These are phyloP conservation scores for Climacium dendroides DNA, from an alignment of 225 moss, liverwort and hornwort genomes.

Conservation along the genomic window DNA sequence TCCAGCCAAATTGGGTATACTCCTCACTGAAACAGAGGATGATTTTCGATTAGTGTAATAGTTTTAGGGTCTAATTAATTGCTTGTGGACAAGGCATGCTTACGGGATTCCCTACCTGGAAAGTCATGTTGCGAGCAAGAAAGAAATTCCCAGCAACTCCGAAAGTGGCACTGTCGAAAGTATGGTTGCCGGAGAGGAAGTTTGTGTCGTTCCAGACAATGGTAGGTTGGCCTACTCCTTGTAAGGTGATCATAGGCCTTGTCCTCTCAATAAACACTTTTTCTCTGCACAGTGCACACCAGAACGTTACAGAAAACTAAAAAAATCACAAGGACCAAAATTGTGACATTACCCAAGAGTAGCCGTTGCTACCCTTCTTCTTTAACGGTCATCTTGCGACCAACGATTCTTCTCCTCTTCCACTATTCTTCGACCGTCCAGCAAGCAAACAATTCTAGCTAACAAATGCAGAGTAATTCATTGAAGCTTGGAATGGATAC, in stretches of 20 bases:
- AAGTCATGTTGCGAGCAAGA: constrained; percentile 25
- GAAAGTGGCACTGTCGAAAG: constrained; percentile 44
- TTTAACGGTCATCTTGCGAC: neutral
- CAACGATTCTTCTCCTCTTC: neutral
- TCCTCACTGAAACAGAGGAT: neutral
- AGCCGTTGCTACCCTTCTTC: neutral
- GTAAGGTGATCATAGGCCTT: constrained; percentile 29
- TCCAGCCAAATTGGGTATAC: neutral
- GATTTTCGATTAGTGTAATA: neutral
- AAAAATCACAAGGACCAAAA: neutral
- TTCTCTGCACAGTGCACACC: constrained; percentile 22
- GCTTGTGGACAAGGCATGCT: neutral
- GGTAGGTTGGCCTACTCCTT: constrained; percentile 30
- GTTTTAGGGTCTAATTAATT: no score
- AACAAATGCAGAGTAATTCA: neutral
- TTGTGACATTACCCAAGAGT: no score
- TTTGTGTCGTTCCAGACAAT: constrained; percentile 34
- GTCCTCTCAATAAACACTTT: constrained; percentile 28
- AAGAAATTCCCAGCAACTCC: constrained; percentile 32
- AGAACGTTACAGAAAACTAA: neutral
- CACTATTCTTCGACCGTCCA: no score
- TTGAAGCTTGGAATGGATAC: neutral
- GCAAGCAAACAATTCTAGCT: neutral
- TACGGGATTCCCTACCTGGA: constrained; percentile 1
- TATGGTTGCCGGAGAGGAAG: constrained; percentile 20